These are phyloP conservation scores for Tremellales sp. DNA, from an alignment of 1,284 basidiomycete genomes.

Conservation along the genomic window DNA sequence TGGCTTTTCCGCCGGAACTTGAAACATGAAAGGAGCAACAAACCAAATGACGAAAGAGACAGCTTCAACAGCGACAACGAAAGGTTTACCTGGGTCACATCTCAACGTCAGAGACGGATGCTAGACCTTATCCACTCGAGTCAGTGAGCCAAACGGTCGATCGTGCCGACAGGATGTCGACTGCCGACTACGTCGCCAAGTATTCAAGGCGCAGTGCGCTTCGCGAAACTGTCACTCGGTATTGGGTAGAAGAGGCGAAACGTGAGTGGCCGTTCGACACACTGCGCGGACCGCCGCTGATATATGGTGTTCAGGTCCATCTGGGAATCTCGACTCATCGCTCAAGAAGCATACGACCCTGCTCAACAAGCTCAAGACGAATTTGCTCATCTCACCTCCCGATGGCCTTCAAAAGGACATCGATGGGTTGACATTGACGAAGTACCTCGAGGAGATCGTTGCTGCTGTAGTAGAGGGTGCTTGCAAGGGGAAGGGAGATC, in stretches of 20 bases:
- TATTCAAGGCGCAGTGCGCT: conserved; percentile 33
- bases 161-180: conserved; percentile 1
- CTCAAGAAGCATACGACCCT: conserved; percentile 89
- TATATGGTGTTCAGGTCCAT: conserved; percentile 26
- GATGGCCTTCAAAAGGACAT: conserved; percentile 89
- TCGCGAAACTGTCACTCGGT: conserved; percentile 37
- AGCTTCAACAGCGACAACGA: too few relatives aligned
- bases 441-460: conserved; percentile 93
- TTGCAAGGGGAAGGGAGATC: conserved; percentile 73
- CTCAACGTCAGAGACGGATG: too few relatives aligned
- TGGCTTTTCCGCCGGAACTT: neutral
- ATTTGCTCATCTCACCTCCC: conserved; percentile 41
- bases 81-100: too few relatives aligned
- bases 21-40: too few relatives aligned
- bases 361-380: conserved; percentile 72
- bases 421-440: conserved; percentile 81
- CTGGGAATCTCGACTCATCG: conserved; percentile 70
- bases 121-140: too few relatives aligned
- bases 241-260: conserved; percentile 45
- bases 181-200: conserved; percentile 45
- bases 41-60: too few relatives aligned
- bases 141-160: too few relatives aligned
- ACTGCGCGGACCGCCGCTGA: neutral
- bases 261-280: conserved; percentile 24
- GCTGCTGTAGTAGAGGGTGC: conserved; percentile 83